Base-by-base conservation (phyloP, 163 green algal genomes). In the Scenedesmus sp. region DNA sequence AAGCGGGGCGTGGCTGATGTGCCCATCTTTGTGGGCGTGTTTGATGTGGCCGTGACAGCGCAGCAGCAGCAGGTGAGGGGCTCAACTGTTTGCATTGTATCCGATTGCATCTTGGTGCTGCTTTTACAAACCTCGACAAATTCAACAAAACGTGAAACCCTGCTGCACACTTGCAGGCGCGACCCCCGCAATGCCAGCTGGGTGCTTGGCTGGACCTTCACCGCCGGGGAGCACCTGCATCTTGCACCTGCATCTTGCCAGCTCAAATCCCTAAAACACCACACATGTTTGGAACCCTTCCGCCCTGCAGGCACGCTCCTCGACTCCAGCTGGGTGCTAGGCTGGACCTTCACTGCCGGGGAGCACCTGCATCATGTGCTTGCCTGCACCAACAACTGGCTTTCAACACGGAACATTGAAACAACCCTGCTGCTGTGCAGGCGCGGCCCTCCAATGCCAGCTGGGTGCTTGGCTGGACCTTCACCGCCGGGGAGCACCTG, bases 381-480 rank as follows among this genome's bases (percentile, higher is more conserved):
- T 64, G 59, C 59, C 59, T 64, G 59, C 64, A 20, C 64, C 64
- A 23, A 20, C 64, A 73, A 12, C 12, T 20, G 34, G 34, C 34
- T 46, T 46, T 46, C 34, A 46, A 46, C 34, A 18, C 64, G 3
- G 64, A 23, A 13, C 9, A 20, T 73, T 18, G 18, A 13, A 23
- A 6, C 64, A 20, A 23, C 3, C 64, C 23, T 90, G 85, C 62
- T 26, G 4, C n/a, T 89, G 60, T 73, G 46, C 57, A 88, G 83
- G 66, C 83, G 3, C 56, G 20, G 4, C 26, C 13, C 56, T 34
- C n/a, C 74, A 87, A 60, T 34, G 55, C 46, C 70, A 70, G 74
- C 83, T 93, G 90, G 90, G 90, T 93, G 57, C 60, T 93, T 18
- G 90, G 90, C 6, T 93, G 90, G 90, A 70, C 87, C 34, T 93